Evolutionary conservation across 441 rosid species (phyloP).

Genomic region (Adansonia grandidieri): DNA sequence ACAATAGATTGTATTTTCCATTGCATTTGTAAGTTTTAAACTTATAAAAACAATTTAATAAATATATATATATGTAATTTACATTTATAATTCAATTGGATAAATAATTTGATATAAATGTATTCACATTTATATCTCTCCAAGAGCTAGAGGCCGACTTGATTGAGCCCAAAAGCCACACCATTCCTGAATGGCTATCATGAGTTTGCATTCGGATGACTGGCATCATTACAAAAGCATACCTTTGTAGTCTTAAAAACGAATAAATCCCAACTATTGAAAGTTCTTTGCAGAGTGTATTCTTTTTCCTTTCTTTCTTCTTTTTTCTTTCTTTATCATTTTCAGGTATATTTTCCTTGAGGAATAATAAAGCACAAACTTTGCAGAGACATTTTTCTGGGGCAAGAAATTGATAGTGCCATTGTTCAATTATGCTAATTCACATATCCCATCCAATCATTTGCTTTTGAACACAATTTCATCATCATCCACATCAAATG

Average conservation of each 20-base stretch:
- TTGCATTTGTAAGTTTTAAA: too few species aligned
- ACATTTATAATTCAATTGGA: too few species aligned
- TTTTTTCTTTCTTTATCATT: not conserved
- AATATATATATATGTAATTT: too few species aligned
- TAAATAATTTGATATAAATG: too few species aligned
- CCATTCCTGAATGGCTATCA: not conserved
- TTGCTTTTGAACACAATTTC: conserved; percentile 82
- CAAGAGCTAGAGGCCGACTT: not conserved
- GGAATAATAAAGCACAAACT: too few species aligned
- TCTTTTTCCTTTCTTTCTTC: not conserved
- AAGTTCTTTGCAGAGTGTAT: not conserved
- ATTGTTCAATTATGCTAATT: not conserved
- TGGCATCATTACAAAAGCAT: not conserved
- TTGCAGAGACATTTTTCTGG: too few species aligned
- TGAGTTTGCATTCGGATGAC: not conserved
- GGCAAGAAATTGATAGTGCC: too few species aligned
- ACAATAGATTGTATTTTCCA: too few species aligned
- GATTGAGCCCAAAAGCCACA: not conserved
- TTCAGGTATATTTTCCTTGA: too few species aligned
- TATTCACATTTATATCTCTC: too few species aligned
- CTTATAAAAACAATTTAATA: too few species aligned
- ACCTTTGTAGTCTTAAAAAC: not conserved
- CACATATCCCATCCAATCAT: conserved; percentile 36
- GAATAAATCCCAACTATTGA: not conserved
- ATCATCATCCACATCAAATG: conserved; percentile 89